These are phyloP conservation scores for Penicillium flavigenum DNA, from an alignment of 495 filamentous ascomycete species.

Conservation along the genomic window DNA sequence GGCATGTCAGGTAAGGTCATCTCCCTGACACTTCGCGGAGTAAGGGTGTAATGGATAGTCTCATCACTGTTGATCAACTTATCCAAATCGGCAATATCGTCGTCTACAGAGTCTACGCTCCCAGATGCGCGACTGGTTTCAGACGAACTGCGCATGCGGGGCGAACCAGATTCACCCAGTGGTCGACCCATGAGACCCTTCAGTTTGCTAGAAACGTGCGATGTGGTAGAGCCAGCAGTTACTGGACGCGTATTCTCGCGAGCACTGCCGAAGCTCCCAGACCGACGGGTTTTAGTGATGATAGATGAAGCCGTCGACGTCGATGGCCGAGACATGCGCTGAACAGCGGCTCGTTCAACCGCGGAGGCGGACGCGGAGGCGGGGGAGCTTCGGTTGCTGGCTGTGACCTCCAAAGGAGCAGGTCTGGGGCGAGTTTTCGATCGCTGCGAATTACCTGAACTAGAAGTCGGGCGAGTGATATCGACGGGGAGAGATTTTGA, in stretches of 20 bases:
- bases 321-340: conserved; percentile 44
- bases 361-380: conserved; percentile 20
- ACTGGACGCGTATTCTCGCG: conserved; percentile 50
- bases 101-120: conserved; percentile 43
- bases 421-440: conserved; percentile 32
- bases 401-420: conserved; percentile 27
- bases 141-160: conserved; percentile 47
- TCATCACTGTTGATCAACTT: conserved; percentile 85
- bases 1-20: conserved; percentile 60
- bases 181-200: conserved; percentile 53
- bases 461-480: conserved; percentile 26
- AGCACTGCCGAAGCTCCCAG: conserved; percentile 47
- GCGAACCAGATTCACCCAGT: conserved; percentile 41
- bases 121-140: conserved; percentile 45
- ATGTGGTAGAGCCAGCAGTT: conserved; percentile 54
- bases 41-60: conserved; percentile 91
- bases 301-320: conserved; percentile 34
- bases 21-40: conserved; percentile 83
- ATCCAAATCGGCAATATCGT: conserved; percentile 66
- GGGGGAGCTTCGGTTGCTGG: conserved; percentile 27
- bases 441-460: conserved; percentile 37
- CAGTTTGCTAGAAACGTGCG: conserved; percentile 52
- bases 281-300: conserved; percentile 35
- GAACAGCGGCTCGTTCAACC: conserved; percentile 51
- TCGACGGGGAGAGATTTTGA: conserved; percentile 10